These are phyloP conservation scores for Candolleomyces efflorescens DNA, from an alignment of 768 basidiomycete species.

Conservation along the genomic window DNA sequence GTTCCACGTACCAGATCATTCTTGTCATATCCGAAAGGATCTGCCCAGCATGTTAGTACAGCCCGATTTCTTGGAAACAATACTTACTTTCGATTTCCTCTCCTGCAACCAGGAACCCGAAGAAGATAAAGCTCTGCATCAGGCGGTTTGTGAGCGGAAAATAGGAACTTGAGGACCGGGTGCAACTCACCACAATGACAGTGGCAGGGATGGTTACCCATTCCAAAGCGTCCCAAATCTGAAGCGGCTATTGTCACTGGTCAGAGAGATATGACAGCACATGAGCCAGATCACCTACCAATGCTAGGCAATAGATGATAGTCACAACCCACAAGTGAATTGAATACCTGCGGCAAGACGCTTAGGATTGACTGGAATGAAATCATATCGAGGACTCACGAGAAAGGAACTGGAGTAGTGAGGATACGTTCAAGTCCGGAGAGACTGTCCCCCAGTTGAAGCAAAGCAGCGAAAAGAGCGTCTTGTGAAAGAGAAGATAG, in stretches of 20 bases:
- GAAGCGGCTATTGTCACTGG: slow-evolving; percentile 48
- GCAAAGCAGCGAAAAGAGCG: slow-evolving; percentile 42
- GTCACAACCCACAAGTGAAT: slow-evolving; percentile 68
- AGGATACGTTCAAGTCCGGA: slow-evolving; percentile 71
- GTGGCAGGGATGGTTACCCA: slow-evolving; percentile 69
- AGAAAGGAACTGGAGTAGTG: slow-evolving; percentile 75
- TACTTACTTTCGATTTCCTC: slow-evolving; percentile 71
- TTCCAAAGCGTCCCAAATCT: slow-evolving; percentile 48
- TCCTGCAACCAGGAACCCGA: slow-evolving; percentile 69
- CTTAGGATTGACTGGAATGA: not conserved
- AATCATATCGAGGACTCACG: slow-evolving; percentile 33
- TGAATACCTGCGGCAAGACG: slow-evolving; percentile 43
- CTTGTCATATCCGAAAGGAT: slow-evolving; percentile 63
- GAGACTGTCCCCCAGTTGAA: slow-evolving; percentile 57
- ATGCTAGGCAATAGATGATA: slow-evolving; percentile 50
- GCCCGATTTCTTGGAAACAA: slow-evolving; percentile 2
- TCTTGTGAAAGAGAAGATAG: slow-evolving; percentile 26
- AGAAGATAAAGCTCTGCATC: slow-evolving; percentile 60
- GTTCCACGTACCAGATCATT: slow-evolving; percentile 54
- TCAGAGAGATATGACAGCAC: slow-evolving; percentile 6
- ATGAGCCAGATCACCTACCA: slow-evolving; percentile 37
- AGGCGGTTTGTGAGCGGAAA: not conserved
- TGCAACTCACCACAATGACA: slow-evolving; percentile 38
- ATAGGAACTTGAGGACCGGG: slow-evolving; percentile 1
- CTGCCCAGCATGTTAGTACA: slow-evolving; percentile 16